Conservation (phyloP, 768 basidiomycete genomes). For the Suillus plorans region DNA sequence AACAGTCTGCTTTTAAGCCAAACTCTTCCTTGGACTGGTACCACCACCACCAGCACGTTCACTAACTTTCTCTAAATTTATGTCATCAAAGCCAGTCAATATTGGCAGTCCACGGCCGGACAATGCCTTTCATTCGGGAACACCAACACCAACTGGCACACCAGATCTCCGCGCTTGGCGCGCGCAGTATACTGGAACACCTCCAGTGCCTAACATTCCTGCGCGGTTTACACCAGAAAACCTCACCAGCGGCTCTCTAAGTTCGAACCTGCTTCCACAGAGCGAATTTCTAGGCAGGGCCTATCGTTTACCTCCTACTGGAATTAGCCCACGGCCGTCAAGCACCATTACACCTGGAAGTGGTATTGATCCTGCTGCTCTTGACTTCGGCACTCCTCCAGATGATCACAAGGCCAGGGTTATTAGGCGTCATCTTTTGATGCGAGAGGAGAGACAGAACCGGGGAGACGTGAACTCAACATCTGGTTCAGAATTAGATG, state of each 20-base stretch:
- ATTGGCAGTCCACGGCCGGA: conserved; percentile 39
- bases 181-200: conserved; percentile 62
- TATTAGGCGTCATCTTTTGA: conserved; percentile 76
- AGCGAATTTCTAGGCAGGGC: conserved; percentile 17
- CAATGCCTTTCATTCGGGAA: conserved; percentile 12
- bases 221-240: conserved; percentile 53
- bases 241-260: conserved; percentile 16
- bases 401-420: conserved; percentile 86
- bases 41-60: neutral
- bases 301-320: conserved; percentile 32
- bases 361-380: conserved; percentile 29
- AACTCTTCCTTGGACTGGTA: neutral
- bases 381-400: conserved; percentile 59
- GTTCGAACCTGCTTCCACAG: conserved; percentile 3
- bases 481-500: conserved; percentile 25
- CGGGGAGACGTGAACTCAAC: conserved; percentile 23
- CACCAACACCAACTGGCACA: conserved; percentile 49
- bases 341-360: conserved; percentile 27
- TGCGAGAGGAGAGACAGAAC: conserved; percentile 56
- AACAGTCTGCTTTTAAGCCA: neutral
- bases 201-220: conserved; percentile 51
- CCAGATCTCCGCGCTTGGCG: conserved; percentile 66
- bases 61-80: conserved; percentile 16
- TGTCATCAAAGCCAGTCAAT: conserved; percentile 59
- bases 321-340: conserved; percentile 37